phyloP scores from a whole-genome alignment of 305 asterid genomes.

The Caryopteris hybrid region DNA sequence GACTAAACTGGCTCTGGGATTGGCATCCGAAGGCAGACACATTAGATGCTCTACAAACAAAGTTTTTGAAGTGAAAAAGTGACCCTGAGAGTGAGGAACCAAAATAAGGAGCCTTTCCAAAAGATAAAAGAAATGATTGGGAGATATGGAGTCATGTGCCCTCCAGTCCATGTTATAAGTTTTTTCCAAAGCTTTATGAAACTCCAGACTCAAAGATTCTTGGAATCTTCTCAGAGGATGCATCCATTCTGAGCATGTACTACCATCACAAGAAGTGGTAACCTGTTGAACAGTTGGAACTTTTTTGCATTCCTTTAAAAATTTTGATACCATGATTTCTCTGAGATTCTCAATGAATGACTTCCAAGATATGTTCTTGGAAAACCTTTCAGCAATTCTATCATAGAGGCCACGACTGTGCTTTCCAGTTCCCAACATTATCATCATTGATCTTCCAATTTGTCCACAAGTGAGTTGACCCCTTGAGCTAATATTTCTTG shows the following conservation, averaged over 20 bases:
- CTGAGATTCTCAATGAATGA: constrained; percentile 27
- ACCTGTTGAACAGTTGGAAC: too few relatives aligned
- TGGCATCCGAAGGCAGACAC: constrained; percentile 19
- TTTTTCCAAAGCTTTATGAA: constrained; percentile 38
- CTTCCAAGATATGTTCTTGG: constrained; percentile 27
- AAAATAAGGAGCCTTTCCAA: constrained; percentile 50
- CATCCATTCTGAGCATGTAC: background rate
- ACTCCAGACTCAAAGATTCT: constrained; percentile 18
- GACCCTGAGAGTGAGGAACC: constrained; percentile 28
- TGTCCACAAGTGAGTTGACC: constrained; percentile 28
- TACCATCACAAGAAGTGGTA: too few relatives aligned
- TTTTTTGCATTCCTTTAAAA: too few relatives aligned
- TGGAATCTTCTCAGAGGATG: background rate
- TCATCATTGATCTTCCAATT: constrained; percentile 46
- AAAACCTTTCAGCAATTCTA: constrained; percentile 21
- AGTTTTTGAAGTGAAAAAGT: constrained; percentile 45
- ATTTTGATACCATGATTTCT: background rate
- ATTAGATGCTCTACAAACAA: constrained; percentile 48
- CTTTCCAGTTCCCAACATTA: constrained; percentile 40
- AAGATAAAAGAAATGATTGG: constrained; percentile 52
- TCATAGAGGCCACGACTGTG: constrained; percentile 17
- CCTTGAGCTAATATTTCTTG: background rate
- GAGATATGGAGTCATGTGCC: constrained; percentile 43
- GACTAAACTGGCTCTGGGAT: constrained; percentile 17
- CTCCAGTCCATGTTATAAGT: constrained; percentile 33